These are phyloP conservation scores for Pleurotus djamor DNA, from an alignment of 768 basidiomycete species.

Conservation along the genomic window DNA sequence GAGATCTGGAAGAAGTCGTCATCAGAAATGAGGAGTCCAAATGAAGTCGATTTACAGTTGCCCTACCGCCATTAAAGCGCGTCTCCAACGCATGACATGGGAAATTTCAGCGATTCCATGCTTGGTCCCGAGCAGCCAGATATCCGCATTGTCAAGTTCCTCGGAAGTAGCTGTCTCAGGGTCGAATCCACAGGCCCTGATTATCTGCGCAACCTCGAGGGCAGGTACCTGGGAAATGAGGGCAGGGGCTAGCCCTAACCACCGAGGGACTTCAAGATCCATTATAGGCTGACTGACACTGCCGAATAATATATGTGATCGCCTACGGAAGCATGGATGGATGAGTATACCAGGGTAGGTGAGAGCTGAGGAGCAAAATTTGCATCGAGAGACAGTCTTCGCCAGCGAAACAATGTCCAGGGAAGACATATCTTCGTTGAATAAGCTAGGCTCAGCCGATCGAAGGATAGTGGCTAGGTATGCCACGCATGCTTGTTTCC, in stretches of 20 bases:
- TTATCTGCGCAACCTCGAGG: constrained; percentile 18
- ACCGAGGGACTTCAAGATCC: neutral
- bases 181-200: constrained; percentile 26
- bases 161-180: constrained; percentile 16
- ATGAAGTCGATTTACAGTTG: no score
- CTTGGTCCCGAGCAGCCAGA: neutral
- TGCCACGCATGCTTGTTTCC: constrained; percentile 8
- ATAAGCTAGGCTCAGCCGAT: neutral
- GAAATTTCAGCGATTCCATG: neutral
- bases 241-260: neutral
- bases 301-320: neutral
- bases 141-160: neutral
- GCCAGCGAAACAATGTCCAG: neutral
- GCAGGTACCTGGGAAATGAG: neutral
- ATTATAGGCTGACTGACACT: neutral
- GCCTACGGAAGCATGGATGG: neutral
- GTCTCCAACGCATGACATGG: neutral
- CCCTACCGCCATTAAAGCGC: neutral
- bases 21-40: neutral
- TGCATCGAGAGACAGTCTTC: constrained; percentile 3
- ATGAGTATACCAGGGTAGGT: neutral
- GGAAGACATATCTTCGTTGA: neutral
- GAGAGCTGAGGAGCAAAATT: neutral
- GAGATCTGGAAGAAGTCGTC: neutral
- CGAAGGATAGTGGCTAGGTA: neutral